A percentile compares a stretch with the other conserved stretches of the same genome.
These are phyloP conservation scores for Cyberlindnera samutprakarnensis DNA, from an alignment of 805 yeast species.

Conservation along the genomic window DNA sequence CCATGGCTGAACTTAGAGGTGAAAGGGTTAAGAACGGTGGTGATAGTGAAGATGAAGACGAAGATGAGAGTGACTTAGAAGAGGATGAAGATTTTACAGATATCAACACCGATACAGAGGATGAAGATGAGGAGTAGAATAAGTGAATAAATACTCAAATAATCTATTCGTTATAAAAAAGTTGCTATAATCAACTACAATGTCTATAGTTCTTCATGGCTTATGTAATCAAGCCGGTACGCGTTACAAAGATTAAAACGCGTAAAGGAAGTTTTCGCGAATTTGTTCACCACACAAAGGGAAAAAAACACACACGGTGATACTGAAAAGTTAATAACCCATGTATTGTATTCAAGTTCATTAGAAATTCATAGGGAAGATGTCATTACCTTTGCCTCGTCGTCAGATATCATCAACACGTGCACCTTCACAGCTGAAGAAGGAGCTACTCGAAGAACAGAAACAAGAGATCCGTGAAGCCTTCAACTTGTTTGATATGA, in stretches of 20 bases:
- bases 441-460: constrained; percentile 76
- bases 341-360: too few species aligned
- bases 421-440: constrained; percentile 36
- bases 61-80: constrained; percentile 37
- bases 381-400: constrained; percentile 14
- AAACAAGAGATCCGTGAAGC: constrained; percentile 91
- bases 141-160: too few species aligned
- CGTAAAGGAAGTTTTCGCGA: too few species aligned
- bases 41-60: constrained; percentile 33
- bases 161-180: too few species aligned
- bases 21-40: constrained; percentile 34
- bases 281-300: too few species aligned
- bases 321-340: too few species aligned
- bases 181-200: too few species aligned
- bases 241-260: too few species aligned
- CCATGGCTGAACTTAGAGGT: constrained; percentile 64
- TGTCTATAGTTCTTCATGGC: too few species aligned
- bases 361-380: too few species aligned
- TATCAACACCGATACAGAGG: constrained; percentile 59
- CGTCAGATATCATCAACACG: constrained; percentile 10
- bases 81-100: constrained; percentile 40
- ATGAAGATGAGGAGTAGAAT: constrained; percentile 32
- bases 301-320: too few species aligned
- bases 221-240: too few species aligned
- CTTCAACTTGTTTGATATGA: constrained; percentile 85